Percentiles rank a stretch among this genome's conserved stretches.
Evolutionary conservation across 208 protist genomes (phyloP).

Genomic region (Leishmania amazonensis): DNA sequence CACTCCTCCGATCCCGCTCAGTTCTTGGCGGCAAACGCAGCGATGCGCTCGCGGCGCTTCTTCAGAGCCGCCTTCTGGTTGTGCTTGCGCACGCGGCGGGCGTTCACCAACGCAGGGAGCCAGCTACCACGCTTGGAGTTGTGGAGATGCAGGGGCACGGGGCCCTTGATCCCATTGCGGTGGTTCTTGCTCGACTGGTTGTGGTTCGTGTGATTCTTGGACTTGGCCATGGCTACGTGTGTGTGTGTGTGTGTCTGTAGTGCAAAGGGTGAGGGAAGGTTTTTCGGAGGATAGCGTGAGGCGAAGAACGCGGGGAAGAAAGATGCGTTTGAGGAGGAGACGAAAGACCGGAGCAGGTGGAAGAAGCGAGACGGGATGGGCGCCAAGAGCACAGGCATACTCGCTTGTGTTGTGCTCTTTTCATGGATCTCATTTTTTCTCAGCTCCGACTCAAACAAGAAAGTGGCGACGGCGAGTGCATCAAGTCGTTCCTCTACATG

Average conservation of each 20-base stretch:
- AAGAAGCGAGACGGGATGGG: not conserved
- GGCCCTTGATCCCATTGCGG: slow-evolving; percentile 90
- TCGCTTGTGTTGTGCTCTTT: not conserved
- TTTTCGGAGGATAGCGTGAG: not conserved
- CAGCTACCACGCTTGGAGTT: slow-evolving; percentile 85
- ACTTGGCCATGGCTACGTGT: slow-evolving; percentile 85
- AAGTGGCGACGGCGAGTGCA: not conserved
- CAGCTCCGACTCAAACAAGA: not conserved
- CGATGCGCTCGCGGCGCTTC: slow-evolving; percentile 74
- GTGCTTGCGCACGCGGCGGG: slow-evolving; percentile 85
- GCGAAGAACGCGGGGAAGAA: not conserved
- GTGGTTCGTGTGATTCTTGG: slow-evolving; percentile 95
- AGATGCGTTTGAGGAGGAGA: not conserved
- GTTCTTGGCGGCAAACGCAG: slow-evolving; percentile 51
- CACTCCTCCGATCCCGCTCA: slow-evolving; percentile 4
- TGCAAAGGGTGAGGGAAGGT: not conserved
- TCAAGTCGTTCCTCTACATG: not conserved
- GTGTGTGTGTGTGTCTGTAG: slow-evolving; percentile 1
- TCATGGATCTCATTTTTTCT: not conserved
- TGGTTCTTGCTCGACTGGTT: slow-evolving; percentile 94
- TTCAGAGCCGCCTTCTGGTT: slow-evolving; percentile 88
- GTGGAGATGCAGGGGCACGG: slow-evolving; percentile 70
- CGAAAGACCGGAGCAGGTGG: not conserved
- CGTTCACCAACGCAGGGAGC: slow-evolving; percentile 82
- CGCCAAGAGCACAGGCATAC: not conserved